Conservation (phyloP, 2,329 filamentous ascomycete species). For the Talaromyces sp. region DNA sequence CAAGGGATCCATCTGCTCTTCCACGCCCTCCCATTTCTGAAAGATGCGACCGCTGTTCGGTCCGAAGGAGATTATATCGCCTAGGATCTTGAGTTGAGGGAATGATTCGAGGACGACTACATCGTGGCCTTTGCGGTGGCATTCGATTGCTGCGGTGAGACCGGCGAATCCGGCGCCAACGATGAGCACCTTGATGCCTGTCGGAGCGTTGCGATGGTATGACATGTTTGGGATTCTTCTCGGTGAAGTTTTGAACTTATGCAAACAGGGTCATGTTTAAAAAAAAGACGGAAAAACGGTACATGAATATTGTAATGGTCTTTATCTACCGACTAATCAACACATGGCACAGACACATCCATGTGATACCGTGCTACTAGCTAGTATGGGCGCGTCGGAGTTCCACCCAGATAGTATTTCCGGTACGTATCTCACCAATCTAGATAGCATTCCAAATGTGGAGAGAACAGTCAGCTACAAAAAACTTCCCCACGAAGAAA, state of each 20-base stretch:
- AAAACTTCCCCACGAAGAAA: background rate
- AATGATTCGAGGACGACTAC: conserved; percentile 45
- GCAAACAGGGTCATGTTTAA: background rate
- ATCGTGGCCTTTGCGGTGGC: conserved; percentile 23
- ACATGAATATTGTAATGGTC: background rate
- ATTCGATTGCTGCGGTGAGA: conserved; percentile 34
- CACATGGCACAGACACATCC: background rate
- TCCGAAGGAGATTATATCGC: conserved; percentile 46
- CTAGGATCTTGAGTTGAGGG: conserved; percentile 44
- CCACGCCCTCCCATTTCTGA: conserved; percentile 33
- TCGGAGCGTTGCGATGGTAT: conserved; percentile 24
- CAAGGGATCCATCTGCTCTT: conserved; percentile 30
- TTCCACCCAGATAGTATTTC: background rate
- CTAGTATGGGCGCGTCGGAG: background rate
- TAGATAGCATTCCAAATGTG: background rate
- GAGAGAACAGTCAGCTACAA: background rate
- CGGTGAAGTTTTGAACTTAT: background rate
- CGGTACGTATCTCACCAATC: background rate
- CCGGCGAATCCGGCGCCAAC: conserved; percentile 46
- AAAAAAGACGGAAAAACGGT: background rate
- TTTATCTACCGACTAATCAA: background rate
- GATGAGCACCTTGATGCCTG: conserved; percentile 47
- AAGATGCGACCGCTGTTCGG: conserved; percentile 25
- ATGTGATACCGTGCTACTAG: background rate
- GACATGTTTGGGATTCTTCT: background rate